Conservation (phyloP, 805 yeast species). For the Kuraishia borneana region DNA sequence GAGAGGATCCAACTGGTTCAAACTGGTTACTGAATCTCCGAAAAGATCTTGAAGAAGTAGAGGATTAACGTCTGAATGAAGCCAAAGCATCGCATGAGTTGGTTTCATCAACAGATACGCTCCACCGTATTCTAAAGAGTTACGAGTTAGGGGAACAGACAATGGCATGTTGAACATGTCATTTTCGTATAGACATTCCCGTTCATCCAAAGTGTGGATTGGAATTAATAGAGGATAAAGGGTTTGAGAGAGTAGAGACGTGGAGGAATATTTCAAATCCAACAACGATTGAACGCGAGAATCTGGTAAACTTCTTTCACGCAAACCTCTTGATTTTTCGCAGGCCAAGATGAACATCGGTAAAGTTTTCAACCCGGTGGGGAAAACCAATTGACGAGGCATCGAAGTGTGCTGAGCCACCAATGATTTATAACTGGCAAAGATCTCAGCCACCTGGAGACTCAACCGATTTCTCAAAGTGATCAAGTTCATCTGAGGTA, state of each 20-base stretch:
- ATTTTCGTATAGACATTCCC: constrained; percentile 38
- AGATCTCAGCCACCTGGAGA: constrained; percentile 38
- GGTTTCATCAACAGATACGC: constrained; percentile 75
- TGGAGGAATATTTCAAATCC: constrained; percentile 38
- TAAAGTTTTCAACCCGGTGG: constrained; percentile 66
- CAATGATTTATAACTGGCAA: constrained; percentile 43
- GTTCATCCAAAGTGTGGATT: constrained; percentile 50
- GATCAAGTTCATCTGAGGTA: constrained; percentile 25
- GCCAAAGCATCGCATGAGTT: constrained; percentile 42
- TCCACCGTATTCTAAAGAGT: constrained; percentile 48
- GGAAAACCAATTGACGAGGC: constrained; percentile 64
- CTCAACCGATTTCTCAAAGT: constrained; percentile 19
- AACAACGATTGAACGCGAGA: constrained; percentile 45
- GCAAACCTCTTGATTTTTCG: constrained; percentile 55
- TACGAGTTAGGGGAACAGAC: constrained; percentile 30
- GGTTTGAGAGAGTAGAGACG: constrained; percentile 46
- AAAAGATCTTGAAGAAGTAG: constrained; percentile 63
- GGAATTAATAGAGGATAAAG: constrained; percentile 77
- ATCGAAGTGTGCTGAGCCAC: constrained; percentile 31
- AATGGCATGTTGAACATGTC: constrained; percentile 38
- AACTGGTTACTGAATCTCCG: constrained; percentile 37
- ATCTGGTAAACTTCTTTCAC: constrained; percentile 48
- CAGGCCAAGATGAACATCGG: constrained; percentile 60
- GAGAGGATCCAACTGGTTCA: constrained; percentile 35
- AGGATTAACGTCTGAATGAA: constrained; percentile 60